A percentile compares a stretch with the other conserved stretches of the same genome.
phyloP scores from a whole-genome alignment of 2,329 filamentous ascomycete species.

The Endoconidiophora laricicola region DNA sequence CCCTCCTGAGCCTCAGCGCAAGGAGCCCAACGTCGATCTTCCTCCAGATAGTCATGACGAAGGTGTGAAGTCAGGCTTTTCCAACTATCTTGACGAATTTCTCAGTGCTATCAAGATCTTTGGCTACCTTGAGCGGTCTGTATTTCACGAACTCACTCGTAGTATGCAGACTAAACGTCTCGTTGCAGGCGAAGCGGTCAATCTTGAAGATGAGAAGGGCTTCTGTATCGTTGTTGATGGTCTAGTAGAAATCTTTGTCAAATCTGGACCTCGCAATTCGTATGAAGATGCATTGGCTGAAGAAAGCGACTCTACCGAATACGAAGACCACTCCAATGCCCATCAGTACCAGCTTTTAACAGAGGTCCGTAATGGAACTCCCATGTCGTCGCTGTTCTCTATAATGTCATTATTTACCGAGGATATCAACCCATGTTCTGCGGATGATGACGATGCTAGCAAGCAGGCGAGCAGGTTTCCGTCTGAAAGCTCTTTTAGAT shows the following conservation, averaged over 20 bases:
- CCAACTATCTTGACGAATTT: conserved; percentile 97
- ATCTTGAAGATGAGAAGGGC: conserved; percentile 92
- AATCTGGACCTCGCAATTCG: conserved; percentile 46
- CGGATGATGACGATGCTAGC: conserved; percentile 35
- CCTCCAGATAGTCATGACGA: conserved; percentile 88
- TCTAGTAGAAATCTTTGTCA: conserved; percentile 93
- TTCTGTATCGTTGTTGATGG: conserved; percentile 97
- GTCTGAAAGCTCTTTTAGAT: neutral
- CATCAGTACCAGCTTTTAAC: conserved; percentile 90
- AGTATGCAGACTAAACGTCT: conserved; percentile 97
- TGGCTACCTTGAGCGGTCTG: conserved; percentile 85
- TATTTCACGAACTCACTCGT: conserved; percentile 91
- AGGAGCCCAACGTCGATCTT: conserved; percentile 87
- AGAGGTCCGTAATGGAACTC: conserved; percentile 92
- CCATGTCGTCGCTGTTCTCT: conserved; percentile 96
- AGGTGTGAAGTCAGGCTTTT: conserved; percentile 73
- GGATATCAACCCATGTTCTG: conserved; percentile 64
- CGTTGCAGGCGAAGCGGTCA: conserved; percentile 86
- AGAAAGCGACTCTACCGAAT: conserved; percentile 40
- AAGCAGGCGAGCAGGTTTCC: conserved; percentile 3
- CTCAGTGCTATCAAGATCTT: conserved; percentile 98
- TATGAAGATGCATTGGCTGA: conserved; percentile 18
- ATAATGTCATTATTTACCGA: conserved; percentile 96
- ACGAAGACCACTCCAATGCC: conserved; percentile 42
- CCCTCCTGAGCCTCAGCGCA: conserved; percentile 84